Evolutionary conservation across 1,139 yeast genomes (phyloP).

Genomic region (Suhomyces yuchorum): DNA sequence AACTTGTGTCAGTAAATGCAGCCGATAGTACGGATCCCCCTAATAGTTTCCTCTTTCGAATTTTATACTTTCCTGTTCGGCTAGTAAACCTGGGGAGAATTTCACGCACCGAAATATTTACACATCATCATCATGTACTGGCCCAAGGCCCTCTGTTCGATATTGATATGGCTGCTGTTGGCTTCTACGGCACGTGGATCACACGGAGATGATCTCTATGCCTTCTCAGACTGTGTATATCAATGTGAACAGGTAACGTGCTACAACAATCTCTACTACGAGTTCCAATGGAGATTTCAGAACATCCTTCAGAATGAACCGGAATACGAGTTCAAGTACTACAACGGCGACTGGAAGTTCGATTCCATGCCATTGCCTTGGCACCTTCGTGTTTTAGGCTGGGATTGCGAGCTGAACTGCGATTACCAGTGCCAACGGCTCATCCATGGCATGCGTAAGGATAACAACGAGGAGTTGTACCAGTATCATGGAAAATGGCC

Average conservation of each 20-base stretch:
- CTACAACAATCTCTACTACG: conserved; percentile 32
- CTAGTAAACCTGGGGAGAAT: conserved; percentile 6
- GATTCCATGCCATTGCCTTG: conserved; percentile 41
- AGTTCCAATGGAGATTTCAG: conserved; percentile 16
- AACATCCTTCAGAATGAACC: conserved; percentile 20
- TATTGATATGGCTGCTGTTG: conserved; percentile 1
- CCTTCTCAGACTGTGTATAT: conserved; percentile 63
- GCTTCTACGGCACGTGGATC: conserved; percentile 46
- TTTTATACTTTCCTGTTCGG: background rate
- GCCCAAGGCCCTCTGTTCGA: conserved; percentile 4
- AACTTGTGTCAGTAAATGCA: too few species aligned
- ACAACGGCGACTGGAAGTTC: conserved; percentile 39
- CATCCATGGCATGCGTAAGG: conserved; percentile 58
- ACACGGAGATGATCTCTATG: conserved; percentile 75
- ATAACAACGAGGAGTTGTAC: conserved; percentile 51
- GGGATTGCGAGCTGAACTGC: conserved; percentile 85
- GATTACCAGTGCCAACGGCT: conserved; percentile 89
- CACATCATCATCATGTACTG: conserved; percentile 3
- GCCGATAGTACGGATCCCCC: too few species aligned
- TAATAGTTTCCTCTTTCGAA: too few species aligned
- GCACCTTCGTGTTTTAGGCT: conserved; percentile 53
- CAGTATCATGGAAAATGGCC: conserved; percentile 99
- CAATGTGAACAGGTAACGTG: conserved; percentile 58
- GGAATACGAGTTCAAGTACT: conserved; percentile 25
- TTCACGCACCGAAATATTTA: conserved; percentile 1